Percentiles rank a stretch among this genome's conserved stretches.
phyloP scores from a whole-genome alignment of 495 filamentous ascomycete species.

The Xylaria acuta region DNA sequence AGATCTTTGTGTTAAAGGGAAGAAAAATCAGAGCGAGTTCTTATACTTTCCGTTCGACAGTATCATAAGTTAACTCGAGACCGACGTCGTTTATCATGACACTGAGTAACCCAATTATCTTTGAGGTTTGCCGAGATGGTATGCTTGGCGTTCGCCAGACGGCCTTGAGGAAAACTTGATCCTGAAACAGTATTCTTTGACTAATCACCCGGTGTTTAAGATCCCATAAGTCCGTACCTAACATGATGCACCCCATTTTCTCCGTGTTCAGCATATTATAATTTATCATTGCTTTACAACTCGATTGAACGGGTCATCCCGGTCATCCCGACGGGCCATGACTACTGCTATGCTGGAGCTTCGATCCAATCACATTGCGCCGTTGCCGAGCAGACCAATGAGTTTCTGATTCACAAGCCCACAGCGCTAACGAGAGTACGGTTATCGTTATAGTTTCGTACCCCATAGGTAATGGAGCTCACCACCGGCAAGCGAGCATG shows the following conservation, averaged over 20 bases:
- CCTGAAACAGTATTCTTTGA: background rate
- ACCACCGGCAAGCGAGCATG: background rate
- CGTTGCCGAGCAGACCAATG: constrained; percentile 1
- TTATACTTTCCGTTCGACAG: background rate
- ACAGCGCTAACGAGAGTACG: background rate
- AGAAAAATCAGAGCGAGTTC: background rate
- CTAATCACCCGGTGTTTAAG: background rate
- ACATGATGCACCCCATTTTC: background rate
- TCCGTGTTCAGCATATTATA: background rate
- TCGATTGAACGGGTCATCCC: background rate
- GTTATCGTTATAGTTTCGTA: background rate
- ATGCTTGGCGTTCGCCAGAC: background rate
- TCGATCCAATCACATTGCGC: background rate
- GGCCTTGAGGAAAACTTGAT: background rate
- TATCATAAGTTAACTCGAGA: background rate
- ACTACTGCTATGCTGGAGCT: background rate
- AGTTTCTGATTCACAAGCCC: background rate
- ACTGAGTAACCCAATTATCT: background rate
- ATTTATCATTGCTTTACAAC: background rate
- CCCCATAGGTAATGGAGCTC: background rate
- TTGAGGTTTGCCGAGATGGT: background rate
- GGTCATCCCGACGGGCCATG: background rate
- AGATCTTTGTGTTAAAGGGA: background rate
- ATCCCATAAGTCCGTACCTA: background rate
- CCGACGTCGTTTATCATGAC: background rate